These are phyloP conservation scores for Epichloe baconii DNA, from an alignment of 2,329 filamentous ascomycete genomes.

Conservation along the genomic window DNA sequence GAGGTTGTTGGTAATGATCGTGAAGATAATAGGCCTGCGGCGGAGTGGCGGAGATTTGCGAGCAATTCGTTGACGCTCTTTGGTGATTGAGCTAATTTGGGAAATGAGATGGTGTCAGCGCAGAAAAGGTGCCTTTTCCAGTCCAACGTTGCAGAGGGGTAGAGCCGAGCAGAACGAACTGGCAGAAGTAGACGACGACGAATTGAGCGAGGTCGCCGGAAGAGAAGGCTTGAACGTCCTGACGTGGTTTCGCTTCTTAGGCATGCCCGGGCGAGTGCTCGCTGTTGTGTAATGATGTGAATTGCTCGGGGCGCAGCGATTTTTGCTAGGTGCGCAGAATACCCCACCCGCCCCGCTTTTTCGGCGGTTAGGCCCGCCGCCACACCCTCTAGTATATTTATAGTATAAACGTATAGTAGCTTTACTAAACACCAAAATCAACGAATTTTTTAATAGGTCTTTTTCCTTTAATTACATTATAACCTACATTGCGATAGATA, in stretches of 20 bases:
- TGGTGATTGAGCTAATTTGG: conserved; percentile 17
- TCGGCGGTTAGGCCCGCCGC: too few relatives aligned
- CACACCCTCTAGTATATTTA: too few relatives aligned
- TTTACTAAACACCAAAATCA: too few relatives aligned
- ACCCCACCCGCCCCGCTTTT: too few relatives aligned
- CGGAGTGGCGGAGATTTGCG: conserved; percentile 39
- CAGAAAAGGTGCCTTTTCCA: background rate
- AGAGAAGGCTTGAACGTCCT: conserved; percentile 46
- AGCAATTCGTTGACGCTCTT: conserved; percentile 47
- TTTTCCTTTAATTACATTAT: too few relatives aligned
- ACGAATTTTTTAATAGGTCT: too few relatives aligned
- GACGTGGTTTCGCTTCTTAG: conserved; percentile 47
- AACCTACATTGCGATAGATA: too few relatives aligned
- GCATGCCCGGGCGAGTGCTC: conserved; percentile 31
- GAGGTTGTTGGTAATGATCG: conserved; percentile 18
- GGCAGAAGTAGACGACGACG: conserved; percentile 7
- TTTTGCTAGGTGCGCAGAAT: too few relatives aligned
- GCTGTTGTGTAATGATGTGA: too few relatives aligned
- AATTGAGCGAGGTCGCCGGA: conserved; percentile 31
- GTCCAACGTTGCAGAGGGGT: background rate
- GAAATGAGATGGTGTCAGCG: background rate
- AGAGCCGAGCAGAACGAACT: background rate
- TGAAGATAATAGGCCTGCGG: conserved; percentile 16
- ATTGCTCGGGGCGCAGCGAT: too few relatives aligned
- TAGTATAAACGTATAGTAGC: too few relatives aligned